These are phyloP conservation scores for Colletotrichum liaoningense DNA, from an alignment of 2,329 filamentous ascomycete species.

Conservation along the genomic window DNA sequence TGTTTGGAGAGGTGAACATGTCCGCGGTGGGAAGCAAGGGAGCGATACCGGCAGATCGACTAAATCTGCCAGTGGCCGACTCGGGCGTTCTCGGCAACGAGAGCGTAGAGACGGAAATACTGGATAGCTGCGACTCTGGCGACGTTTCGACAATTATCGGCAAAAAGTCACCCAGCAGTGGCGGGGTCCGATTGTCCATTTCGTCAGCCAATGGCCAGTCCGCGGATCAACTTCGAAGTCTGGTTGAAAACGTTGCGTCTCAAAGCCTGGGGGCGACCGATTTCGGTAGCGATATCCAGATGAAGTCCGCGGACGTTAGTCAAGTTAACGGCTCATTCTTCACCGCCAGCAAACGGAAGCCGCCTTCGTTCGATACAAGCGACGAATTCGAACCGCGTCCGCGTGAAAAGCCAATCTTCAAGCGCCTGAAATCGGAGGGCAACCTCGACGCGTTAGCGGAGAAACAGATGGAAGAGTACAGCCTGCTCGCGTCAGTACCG, in stretches of 20 bases:
- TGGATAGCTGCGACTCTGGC: constrained; percentile 61
- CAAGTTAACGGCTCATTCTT: constrained; percentile 46
- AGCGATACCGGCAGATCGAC: constrained; percentile 57
- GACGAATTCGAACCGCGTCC: constrained; percentile 58
- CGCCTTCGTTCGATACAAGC: constrained; percentile 58
- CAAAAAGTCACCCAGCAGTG: constrained; percentile 15
- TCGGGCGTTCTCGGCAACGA: constrained; percentile 42
- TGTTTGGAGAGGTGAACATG: constrained; percentile 67
- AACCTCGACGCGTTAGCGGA: constrained; percentile 50
- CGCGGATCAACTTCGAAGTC: constrained; percentile 61
- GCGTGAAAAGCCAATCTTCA: constrained; percentile 60
- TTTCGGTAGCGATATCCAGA: constrained; percentile 47
- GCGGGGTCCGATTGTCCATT: constrained; percentile 37
- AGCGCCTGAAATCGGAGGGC: constrained; percentile 65
- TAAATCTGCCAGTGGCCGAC: constrained; percentile 59
- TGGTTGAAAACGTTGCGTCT: constrained; percentile 64
- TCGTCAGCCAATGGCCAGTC: constrained; percentile 51
- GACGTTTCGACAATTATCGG: constrained; percentile 39
- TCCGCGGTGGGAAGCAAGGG: constrained; percentile 67
- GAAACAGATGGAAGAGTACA: constrained; percentile 55
- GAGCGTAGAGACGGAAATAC: constrained; percentile 54
- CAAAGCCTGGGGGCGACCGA: constrained; percentile 67
- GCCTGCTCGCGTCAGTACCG: constrained; percentile 61
- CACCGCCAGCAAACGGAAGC: constrained; percentile 67
- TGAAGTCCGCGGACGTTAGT: constrained; percentile 37